Evolutionary conservation across 306 rosid genomes (phyloP), one percentile per base, ranked within the genome.

Genomic region (Lagenaria siceraria): DNA sequence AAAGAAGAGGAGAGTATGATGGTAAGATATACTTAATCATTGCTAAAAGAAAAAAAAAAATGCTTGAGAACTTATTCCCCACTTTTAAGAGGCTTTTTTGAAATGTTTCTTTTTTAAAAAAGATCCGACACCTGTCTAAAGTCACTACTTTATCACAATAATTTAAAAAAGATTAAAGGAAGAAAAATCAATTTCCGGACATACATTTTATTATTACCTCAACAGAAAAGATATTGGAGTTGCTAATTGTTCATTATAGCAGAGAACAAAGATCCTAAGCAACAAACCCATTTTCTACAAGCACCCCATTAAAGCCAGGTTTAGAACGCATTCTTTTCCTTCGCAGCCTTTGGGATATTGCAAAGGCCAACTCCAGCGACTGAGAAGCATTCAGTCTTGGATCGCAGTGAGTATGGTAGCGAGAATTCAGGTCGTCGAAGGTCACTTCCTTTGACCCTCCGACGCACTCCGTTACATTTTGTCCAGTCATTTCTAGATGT

Each of bases 401-500:
- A 78, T 82, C 88, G 24, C 88, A 85, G 35, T 82, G 85, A 31
- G 88, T 82, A 63, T 82, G 88, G 58, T 82, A 85, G 6, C 85
- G 80, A 35, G 85, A 85, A 76, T 55, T 79, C 83, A 85, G 78
- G 81, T 85, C 88, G n/a, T 74, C 77, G 52, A 79, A 75, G 4
- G 85, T 85, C 70, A 85, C 85, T 36, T 65, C 25, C 63, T 79
- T 85, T 4, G 84, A 77, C 42, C 88, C 88, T 38, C 88, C 88
- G 1, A 82, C 43, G 36, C 88, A 85, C 77, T 85, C 85, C 3
- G 85, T 82, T 54, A 85, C 88, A 73, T 80, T 82, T 58, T 85
- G 88, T 82, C 88, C 88, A 1, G 85, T 85, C 88, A 85, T 85
- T 74, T 85, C 88, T 76, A 82, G 62, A 82, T 85, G 88, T 21